Conservation (phyloP, 2,329 filamentous ascomycete species). For the Chalaropsis thielavioides region DNA sequence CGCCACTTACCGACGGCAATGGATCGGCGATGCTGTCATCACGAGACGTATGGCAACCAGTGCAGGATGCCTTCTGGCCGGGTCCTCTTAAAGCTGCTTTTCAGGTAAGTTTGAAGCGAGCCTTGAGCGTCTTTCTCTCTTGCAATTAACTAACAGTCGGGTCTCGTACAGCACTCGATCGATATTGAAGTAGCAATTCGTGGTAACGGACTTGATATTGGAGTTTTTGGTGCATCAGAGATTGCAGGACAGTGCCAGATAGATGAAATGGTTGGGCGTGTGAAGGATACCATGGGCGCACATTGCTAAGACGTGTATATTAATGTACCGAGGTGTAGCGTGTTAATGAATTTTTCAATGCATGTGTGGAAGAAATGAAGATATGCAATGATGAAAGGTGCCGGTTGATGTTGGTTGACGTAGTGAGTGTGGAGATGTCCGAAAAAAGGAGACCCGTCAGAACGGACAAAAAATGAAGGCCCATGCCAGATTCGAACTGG, state of each 20-base stretch:
- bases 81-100: not conserved
- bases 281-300: constrained; percentile 2
- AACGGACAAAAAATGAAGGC: not conserved
- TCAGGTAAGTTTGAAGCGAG: constrained; percentile 3
- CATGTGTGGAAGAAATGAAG: too few relatives aligned
- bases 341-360: too few relatives aligned
- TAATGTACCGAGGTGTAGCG: too few relatives aligned
- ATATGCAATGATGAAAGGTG: too few relatives aligned
- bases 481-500: constrained; percentile 17
- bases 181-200: constrained; percentile 15
- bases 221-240: constrained; percentile 11
- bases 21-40: not conserved
- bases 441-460: too few relatives aligned
- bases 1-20: not conserved
- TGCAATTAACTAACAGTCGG: not conserved
- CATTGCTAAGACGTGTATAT: not conserved
- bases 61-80: not conserved
- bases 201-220: constrained; percentile 3
- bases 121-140: not conserved
- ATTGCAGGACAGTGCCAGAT: not conserved
- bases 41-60: not conserved
- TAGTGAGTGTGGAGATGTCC: too few relatives aligned
- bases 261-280: not conserved
- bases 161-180: constrained; percentile 2
- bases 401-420: too few relatives aligned